Evolutionary conservation across 1,284 basidiomycete genomes (phyloP).

Genomic region (Bondarzewia mesenterica): DNA sequence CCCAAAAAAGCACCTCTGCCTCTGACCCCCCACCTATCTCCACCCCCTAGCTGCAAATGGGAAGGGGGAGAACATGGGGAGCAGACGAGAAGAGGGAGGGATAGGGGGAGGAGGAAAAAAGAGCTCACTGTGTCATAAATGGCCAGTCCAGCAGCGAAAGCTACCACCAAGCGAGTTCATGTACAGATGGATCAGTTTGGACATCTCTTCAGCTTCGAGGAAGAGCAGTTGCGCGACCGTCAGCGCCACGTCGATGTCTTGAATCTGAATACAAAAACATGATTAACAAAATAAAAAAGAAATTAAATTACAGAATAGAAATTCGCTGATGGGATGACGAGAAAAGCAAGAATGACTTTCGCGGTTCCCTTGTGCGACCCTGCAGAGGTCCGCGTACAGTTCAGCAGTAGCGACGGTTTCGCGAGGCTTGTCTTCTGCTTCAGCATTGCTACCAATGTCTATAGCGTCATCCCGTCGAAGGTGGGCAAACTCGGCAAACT

Average conservation of each 20-base stretch:
- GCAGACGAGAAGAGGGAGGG: not conserved
- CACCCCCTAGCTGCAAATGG: no score
- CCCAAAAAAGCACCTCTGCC: no score
- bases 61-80: not conserved
- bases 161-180: constrained; percentile 93
- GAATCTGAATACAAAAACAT: constrained; percentile 48
- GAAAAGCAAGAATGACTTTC: no score
- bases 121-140: constrained; percentile 87
- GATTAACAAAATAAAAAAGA: constrained; percentile 7
- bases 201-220: constrained; percentile 87
- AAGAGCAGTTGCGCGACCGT: constrained; percentile 87
- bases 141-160: constrained; percentile 86
- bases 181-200: constrained; percentile 88
- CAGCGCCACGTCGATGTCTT: constrained; percentile 77
- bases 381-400: constrained; percentile 27
- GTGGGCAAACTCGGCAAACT: no score
- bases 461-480: no score
- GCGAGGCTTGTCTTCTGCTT: no score
- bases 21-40: no score
- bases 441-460: no score
- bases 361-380: no score
- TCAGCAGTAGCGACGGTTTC: constrained; percentile 27
- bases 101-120: not conserved
- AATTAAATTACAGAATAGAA: no score
- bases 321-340: no score